A percentile compares a stretch with the other conserved stretches of the same genome.
phyloP scores from a whole-genome alignment of 805 yeast species.

The Metschnikowia picachoensis region DNA sequence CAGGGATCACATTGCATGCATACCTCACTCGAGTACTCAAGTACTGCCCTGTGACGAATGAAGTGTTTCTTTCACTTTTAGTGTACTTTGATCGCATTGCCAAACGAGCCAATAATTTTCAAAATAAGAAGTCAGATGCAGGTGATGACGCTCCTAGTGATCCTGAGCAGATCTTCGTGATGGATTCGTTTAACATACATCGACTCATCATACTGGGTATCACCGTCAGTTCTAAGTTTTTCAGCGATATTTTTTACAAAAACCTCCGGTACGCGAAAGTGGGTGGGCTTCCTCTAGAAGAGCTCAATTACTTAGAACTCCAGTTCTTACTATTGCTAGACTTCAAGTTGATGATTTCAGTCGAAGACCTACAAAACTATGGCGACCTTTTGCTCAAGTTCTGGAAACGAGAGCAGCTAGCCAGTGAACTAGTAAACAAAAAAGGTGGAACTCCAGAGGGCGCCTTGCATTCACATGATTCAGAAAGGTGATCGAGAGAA shows the following conservation, averaged over 20 bases:
- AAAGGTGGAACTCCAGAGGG: conserved; percentile 1
- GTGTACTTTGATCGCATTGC: conserved; percentile 95
- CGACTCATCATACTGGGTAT: conserved; percentile 90
- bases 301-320: conserved; percentile 85
- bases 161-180: conserved; percentile 70
- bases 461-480: neutral
- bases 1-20: conserved; percentile 89
- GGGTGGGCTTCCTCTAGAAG: conserved; percentile 92
- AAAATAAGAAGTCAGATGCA: conserved; percentile 24
- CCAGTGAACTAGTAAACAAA: conserved; percentile 29
- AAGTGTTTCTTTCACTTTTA: conserved; percentile 82
- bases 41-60: conserved; percentile 98
- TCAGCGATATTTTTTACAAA: conserved; percentile 90
- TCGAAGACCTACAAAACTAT: conserved; percentile 86
- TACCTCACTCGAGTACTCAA: conserved; percentile 86
- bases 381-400: conserved; percentile 82
- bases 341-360: conserved; percentile 80
- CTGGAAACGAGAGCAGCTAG: conserved; percentile 69
- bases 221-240: conserved; percentile 92
- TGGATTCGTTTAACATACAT: conserved; percentile 95
- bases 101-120: conserved; percentile 63
- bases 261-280: conserved; percentile 93
- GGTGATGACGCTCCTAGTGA: conserved; percentile 19
- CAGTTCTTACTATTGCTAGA: conserved; percentile 83
- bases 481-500: no score